These are phyloP conservation scores for Oryza officinalis DNA, from an alignment of 176 grass and related monocot species.

Conservation along the genomic window DNA sequence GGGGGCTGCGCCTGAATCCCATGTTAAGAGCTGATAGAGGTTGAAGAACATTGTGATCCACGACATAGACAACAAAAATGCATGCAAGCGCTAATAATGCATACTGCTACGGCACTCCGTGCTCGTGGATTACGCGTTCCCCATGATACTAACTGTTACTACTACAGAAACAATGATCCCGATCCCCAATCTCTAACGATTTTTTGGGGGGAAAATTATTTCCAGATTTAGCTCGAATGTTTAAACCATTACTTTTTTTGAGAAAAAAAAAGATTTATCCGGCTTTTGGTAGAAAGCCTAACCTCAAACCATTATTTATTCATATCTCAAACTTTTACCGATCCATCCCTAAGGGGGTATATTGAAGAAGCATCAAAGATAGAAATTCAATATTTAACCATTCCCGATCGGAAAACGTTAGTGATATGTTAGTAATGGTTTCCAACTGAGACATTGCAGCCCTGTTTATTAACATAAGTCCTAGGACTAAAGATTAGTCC, in stretches of 20 bases:
- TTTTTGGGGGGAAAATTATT: no score
- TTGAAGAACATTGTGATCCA: background rate
- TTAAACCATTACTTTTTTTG: no score
- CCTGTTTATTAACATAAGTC: no score
- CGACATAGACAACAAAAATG: background rate
- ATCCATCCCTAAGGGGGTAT: background rate
- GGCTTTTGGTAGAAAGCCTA: no score
- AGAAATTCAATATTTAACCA: no score
- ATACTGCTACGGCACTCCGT: background rate
- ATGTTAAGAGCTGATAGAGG: constrained; percentile 53
- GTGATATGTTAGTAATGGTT: no score
- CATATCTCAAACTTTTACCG: background rate
- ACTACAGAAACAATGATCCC: background rate
- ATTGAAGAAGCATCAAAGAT: background rate
- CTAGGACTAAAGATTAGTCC: no score
- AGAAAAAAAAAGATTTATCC: no score
- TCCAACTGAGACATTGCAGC: no score
- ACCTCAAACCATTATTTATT: no score
- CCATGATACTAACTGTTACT: background rate
- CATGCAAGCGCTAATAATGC: background rate
- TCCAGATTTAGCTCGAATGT: no score
- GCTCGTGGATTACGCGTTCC: background rate
- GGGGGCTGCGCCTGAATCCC: constrained; percentile 91
- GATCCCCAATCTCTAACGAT: background rate
- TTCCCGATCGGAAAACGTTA: no score